Conservation (phyloP, 176 grass and related monocot species). For the Rhipidocladum racemiflorum region DNA sequence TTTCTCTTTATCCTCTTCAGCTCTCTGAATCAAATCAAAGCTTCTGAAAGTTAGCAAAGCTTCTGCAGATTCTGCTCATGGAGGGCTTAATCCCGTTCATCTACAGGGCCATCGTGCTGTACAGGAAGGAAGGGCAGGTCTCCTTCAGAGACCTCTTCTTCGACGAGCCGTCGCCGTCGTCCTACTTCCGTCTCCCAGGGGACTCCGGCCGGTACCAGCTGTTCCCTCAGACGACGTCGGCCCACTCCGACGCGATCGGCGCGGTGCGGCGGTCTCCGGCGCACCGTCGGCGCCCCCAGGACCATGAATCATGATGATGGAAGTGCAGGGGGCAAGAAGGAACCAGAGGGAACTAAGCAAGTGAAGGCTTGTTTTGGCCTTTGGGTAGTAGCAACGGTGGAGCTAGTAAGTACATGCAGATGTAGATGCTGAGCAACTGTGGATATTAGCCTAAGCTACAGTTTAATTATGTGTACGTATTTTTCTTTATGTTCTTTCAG, state of each 20-base stretch:
- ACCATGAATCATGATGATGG: neutral
- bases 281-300: conserved; percentile 24
- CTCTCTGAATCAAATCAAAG: conserved; percentile 13
- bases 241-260: neutral
- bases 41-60: neutral
- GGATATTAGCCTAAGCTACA: conserved; percentile 38
- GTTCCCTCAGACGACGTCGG: conserved; percentile 27
- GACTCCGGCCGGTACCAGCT: conserved; percentile 58
- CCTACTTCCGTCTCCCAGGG: conserved; percentile 57
- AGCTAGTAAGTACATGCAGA: neutral
- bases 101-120: conserved; percentile 69
- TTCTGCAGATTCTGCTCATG: conserved; percentile 28
- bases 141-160: conserved; percentile 50
- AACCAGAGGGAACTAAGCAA: neutral
- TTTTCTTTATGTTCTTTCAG: neutral
- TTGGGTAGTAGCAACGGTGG: neutral
- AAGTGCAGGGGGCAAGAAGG: neutral
- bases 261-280: conserved; percentile 29
- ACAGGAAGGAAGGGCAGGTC: conserved; percentile 54
- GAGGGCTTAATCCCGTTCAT: conserved; percentile 87
- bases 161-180: conserved; percentile 54
- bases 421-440: conserved; percentile 18
- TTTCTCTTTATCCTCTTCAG: conserved; percentile 24
- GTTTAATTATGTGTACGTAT: neutral
- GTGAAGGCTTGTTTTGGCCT: conserved; percentile 30